Evolutionary conservation across 257 asterid species (phyloP).

Genomic region (Petunia axillaris): DNA sequence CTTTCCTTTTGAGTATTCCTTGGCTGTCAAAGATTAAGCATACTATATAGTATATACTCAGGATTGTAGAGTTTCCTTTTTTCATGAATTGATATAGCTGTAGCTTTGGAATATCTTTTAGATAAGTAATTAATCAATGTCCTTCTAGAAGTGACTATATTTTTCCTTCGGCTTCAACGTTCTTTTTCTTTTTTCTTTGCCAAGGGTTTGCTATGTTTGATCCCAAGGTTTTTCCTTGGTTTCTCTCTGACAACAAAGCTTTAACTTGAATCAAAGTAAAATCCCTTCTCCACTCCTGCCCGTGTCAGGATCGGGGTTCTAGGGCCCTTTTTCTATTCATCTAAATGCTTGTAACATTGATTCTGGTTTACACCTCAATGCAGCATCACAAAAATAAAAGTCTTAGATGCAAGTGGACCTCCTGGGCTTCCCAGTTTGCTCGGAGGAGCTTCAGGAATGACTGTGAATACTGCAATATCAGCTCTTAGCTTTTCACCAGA

Average conservation of each 20-base stretch:
- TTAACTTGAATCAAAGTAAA: background rate
- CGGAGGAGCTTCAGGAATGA: conserved; percentile 66
- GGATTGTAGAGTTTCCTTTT: background rate
- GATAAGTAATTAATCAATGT: background rate
- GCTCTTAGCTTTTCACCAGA: conserved; percentile 94
- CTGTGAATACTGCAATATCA: conserved; percentile 72
- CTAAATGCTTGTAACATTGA: conserved; percentile 18
- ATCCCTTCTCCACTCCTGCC: background rate
- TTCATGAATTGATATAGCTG: background rate
- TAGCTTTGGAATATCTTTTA: background rate
- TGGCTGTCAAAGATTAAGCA: conserved; percentile 15
- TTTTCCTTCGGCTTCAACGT: background rate
- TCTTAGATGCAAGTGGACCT: conserved; percentile 98
- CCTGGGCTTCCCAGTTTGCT: conserved; percentile 87
- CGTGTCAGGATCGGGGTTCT: background rate
- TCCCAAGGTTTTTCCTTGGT: background rate
- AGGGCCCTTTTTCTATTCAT: background rate
- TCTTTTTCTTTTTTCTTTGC: background rate
- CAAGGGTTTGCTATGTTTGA: background rate
- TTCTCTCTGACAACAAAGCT: background rate
- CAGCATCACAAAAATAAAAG: conserved; percentile 90
- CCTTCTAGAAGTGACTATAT: background rate
- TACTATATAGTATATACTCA: background rate
- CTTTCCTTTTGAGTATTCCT: conserved; percentile 13
- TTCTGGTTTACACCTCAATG: conserved; percentile 29